Evolutionary conservation across 2,329 filamentous ascomycete genomes (phyloP).

Genomic region (Cercospora beticola): DNA sequence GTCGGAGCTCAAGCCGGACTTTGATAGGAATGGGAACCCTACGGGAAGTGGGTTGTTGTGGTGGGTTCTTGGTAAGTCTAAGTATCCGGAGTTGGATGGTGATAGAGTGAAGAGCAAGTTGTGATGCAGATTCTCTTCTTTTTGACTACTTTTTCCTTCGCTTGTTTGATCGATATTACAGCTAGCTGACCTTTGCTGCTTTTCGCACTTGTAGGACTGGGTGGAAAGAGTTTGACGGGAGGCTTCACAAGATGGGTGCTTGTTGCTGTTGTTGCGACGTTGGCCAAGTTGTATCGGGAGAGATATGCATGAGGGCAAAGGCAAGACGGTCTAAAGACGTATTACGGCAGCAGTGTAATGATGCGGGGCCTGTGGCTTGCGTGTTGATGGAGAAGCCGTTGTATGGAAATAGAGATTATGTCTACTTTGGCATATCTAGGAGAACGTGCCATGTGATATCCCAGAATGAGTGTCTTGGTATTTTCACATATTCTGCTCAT

Average conservation of each 20-base stretch:
- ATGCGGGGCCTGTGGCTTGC: neutral
- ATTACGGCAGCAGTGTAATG: neutral
- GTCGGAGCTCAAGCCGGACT: slow-evolving; percentile 56
- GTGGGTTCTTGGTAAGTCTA: slow-evolving; percentile 32
- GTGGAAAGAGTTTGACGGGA: slow-evolving; percentile 31
- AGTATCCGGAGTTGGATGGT: slow-evolving; percentile 12
- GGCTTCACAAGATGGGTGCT: slow-evolving; percentile 35
- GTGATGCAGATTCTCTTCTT: neutral
- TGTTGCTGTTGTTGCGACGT: slow-evolving; percentile 26
- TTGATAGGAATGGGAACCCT: slow-evolving; percentile 56
- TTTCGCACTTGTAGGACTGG: slow-evolving; percentile 25
- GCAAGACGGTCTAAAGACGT: neutral
- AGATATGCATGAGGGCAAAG: slow-evolving; percentile 9
- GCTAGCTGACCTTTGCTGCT: slow-evolving; percentile 9
- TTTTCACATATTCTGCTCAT: neutral
- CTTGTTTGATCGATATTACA: neutral
- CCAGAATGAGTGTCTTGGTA: neutral
- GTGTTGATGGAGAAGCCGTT: neutral
- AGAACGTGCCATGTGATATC: neutral
- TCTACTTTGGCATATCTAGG: neutral
- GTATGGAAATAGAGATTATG: neutral
- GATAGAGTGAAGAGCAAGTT: slow-evolving; percentile 9
- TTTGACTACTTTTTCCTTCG: no score
- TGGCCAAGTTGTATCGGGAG: slow-evolving; percentile 21
- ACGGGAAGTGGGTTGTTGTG: slow-evolving; percentile 32